Percentiles rank a stretch among this genome's conserved stretches.
Evolutionary conservation across 2,329 filamentous ascomycete species (phyloP).

Genomic region (Acephala macrosclerotiorum): DNA sequence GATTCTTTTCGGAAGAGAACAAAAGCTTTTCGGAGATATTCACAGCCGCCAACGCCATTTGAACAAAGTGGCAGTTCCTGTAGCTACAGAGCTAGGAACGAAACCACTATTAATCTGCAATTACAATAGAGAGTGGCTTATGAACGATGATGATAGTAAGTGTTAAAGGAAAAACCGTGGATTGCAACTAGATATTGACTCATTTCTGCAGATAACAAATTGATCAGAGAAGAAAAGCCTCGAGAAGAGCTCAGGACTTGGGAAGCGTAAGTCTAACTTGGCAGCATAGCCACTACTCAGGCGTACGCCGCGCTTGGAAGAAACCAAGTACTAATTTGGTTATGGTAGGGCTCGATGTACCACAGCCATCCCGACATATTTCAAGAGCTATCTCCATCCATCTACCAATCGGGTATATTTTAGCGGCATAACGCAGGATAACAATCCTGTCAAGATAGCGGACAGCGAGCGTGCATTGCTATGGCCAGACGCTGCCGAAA

Average conservation of each 20-base stretch:
- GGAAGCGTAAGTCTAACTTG: not conserved
- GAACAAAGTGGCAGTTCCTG: not conserved
- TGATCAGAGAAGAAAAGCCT: slow-evolving; percentile 7
- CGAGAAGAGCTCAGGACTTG: not conserved
- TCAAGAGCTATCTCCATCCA: slow-evolving; percentile 12
- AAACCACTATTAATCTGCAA: not conserved
- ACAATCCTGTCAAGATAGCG: slow-evolving; percentile 14
- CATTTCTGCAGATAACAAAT: not conserved
- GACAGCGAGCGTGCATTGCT: slow-evolving; percentile 14
- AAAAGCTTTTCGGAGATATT: not conserved
- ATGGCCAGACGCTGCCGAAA: not conserved
- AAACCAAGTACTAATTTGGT: not conserved
- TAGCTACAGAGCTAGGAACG: no score
- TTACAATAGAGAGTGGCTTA: not conserved
- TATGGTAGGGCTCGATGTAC: slow-evolving; percentile 14
- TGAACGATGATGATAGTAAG: no score
- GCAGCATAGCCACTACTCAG: no score
- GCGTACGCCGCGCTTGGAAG: not conserved
- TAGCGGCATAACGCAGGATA: slow-evolving; percentile 3
- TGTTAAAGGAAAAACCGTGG: not conserved
- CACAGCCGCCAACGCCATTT: not conserved
- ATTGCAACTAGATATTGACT: slow-evolving; percentile 1
- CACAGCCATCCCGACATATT: slow-evolving; percentile 20
- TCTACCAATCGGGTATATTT: slow-evolving; percentile 4
- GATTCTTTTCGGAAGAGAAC: not conserved